Conservation (phyloP, 2,329 filamentous ascomycete genomes). For the Fusarium sp. region DNA sequence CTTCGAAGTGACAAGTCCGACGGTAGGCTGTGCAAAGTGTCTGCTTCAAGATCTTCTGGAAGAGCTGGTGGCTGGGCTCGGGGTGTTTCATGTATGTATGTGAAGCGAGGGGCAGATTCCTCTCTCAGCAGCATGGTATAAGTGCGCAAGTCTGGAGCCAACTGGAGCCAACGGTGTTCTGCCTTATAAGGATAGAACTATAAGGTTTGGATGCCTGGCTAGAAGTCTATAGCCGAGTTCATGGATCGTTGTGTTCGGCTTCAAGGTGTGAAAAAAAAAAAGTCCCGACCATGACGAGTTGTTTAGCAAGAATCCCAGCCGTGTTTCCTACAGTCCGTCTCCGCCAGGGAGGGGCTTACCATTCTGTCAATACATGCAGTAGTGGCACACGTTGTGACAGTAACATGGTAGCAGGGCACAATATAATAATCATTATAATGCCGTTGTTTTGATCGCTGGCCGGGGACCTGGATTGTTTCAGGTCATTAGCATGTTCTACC, state of each 20-base stretch:
- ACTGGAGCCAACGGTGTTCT: slow-evolving; percentile 4
- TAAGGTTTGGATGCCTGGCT: slow-evolving; percentile 2
- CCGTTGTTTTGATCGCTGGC: slow-evolving; percentile 29
- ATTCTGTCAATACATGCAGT: slow-evolving; percentile 5
- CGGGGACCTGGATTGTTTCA: slow-evolving; percentile 29
- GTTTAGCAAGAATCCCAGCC: slow-evolving; percentile 15
- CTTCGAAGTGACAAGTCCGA: slow-evolving; percentile 22
- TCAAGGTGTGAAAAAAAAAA: slow-evolving; percentile 5
- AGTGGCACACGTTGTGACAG: slow-evolving; percentile 3
- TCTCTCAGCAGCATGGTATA: slow-evolving; percentile 36
- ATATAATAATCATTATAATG: slow-evolving; percentile 3
- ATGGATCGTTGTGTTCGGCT: not conserved
- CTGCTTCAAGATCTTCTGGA: slow-evolving; percentile 43
- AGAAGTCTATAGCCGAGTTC: slow-evolving; percentile 7
- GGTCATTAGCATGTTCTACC: slow-evolving; percentile 32
- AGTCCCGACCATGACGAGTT: slow-evolving; percentile 18
- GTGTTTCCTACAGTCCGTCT: slow-evolving; percentile 7
- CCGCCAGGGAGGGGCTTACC: slow-evolving; percentile 1
- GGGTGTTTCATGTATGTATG: slow-evolving; percentile 42
- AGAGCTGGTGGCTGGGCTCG: slow-evolving; percentile 34
- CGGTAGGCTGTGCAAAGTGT: slow-evolving; percentile 16
- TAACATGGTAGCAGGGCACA: slow-evolving; percentile 10
- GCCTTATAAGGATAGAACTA: not conserved
- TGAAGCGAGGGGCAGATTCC: slow-evolving; percentile 31
- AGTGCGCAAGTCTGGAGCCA: slow-evolving; percentile 5